Conservation (phyloP, 345 rosid species). For the Pelargonium nanum region DNA sequence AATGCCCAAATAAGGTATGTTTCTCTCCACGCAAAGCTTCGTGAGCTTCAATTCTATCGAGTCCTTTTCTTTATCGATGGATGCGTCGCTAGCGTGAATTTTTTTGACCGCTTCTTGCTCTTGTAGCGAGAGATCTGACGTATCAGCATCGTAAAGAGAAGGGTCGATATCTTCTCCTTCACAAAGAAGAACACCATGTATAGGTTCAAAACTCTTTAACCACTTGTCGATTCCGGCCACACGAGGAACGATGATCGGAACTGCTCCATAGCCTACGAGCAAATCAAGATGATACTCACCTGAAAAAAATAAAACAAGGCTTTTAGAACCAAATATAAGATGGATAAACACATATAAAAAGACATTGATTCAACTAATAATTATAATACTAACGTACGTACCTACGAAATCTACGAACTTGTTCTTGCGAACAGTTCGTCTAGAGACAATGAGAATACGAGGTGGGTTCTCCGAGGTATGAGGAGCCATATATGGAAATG, state of each 20-base stretch:
- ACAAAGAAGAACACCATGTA: conserved; percentile 87
- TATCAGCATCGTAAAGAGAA: conserved; percentile 47
- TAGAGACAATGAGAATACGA: conserved; percentile 74
- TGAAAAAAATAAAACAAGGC: no score
- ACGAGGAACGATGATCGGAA: conserved; percentile 73
- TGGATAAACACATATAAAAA: neutral
- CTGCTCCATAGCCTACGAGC: conserved; percentile 70
- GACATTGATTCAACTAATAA: neutral
- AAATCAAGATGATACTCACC: conserved; percentile 95
- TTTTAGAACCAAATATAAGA: no score
- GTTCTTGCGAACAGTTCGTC: conserved; percentile 76
- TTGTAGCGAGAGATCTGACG: conserved; percentile 36
- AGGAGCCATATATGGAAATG: no score
- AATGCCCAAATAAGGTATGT: conserved; percentile 76
- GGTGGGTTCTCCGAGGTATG: conserved; percentile 64
- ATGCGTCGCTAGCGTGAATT: conserved; percentile 55
- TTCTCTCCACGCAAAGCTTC: conserved; percentile 72
- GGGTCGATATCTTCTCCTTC: conserved; percentile 98
- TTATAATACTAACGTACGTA: conserved; percentile 6
- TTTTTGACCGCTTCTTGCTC: conserved; percentile 62
- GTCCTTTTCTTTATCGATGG: conserved; percentile 70
- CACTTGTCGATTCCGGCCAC: conserved; percentile 66
- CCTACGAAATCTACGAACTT: conserved; percentile 88
- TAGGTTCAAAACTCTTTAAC: conserved; percentile 72
- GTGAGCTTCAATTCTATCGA: conserved; percentile 64